phyloP scores from a whole-genome alignment of 2,329 filamentous ascomycete species.

The Akanthomyces lecanii region DNA sequence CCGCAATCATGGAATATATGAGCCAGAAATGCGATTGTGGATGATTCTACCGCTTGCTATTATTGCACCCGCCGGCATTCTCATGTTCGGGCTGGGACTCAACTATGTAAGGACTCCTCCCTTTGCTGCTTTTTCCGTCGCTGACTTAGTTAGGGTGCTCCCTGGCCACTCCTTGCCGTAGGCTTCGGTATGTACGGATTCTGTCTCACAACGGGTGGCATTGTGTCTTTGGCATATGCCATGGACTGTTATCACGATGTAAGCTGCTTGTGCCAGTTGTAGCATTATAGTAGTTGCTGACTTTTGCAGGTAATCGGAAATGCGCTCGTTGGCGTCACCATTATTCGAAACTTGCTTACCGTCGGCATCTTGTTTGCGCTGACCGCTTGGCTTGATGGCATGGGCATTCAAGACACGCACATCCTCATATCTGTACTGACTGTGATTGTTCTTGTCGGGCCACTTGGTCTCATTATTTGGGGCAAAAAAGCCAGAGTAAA shows the following conservation, averaged over 20 bases:
- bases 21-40: conserved; percentile 40
- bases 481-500: conserved; percentile 17
- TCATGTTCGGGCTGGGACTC: conserved; percentile 34
- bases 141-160: conserved; percentile 26
- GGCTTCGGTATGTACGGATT: conserved; percentile 35
- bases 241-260: conserved; percentile 36
- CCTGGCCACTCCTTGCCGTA: conserved; percentile 36
- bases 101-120: conserved; percentile 25
- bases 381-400: conserved; percentile 23
- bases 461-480: conserved; percentile 17
- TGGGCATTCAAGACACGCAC: conserved; percentile 21
- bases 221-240: conserved; percentile 31
- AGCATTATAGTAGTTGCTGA: not conserved
- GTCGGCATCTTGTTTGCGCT: conserved; percentile 23
- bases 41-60: conserved; percentile 26
- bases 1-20: conserved; percentile 36
- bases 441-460: conserved; percentile 15
- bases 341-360: conserved; percentile 24
- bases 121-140: not conserved
- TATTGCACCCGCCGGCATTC: conserved; percentile 28
- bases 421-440: conserved; percentile 17
- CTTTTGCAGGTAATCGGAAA: conserved; percentile 23
- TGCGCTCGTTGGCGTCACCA: conserved; percentile 23
- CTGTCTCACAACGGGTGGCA: conserved; percentile 32
- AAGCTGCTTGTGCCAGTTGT: conserved; percentile 1